Conservation (phyloP, 495 filamentous ascomycete genomes). For the Articulospora tetracladia region DNA sequence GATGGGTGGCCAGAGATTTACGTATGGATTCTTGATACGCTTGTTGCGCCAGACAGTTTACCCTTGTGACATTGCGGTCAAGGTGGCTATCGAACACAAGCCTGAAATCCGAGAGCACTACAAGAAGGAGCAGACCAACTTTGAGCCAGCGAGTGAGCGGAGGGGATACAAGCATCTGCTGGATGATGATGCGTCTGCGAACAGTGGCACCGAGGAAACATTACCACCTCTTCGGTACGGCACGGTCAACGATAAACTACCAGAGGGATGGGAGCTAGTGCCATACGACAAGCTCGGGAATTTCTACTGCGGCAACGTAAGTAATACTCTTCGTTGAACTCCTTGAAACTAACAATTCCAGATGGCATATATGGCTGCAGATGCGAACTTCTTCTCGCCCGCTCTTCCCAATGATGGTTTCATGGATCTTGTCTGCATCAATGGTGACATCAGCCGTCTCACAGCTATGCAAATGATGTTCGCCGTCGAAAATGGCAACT, state of each 20-base stretch:
- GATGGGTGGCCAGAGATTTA: conserved; percentile 86
- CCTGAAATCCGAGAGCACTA: conserved; percentile 71
- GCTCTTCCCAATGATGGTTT: conserved; percentile 80
- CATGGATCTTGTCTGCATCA: conserved; percentile 78
- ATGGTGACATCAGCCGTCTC: conserved; percentile 64
- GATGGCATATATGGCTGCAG: conserved; percentile 89
- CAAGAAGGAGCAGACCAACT: conserved; percentile 37
- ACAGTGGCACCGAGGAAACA: conserved; percentile 34
- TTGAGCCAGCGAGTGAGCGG: conserved; percentile 28
- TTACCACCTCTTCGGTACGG: conserved; percentile 77
- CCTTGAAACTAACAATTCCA: conserved; percentile 20
- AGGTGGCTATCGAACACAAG: conserved; percentile 77
- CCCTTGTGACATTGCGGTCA: conserved; percentile 84
- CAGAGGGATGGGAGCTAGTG: conserved; percentile 67
- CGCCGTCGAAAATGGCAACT: conserved; percentile 62
- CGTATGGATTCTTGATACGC: conserved; percentile 72
- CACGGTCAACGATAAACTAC: conserved; percentile 70
- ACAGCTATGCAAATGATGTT: conserved; percentile 63
- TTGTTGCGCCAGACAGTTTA: conserved; percentile 71
- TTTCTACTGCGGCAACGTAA: conserved; percentile 86
- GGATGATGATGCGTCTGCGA: conserved; percentile 27
- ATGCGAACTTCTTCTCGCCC: conserved; percentile 84
- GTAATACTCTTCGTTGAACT: conserved; percentile 4
- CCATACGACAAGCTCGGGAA: conserved; percentile 77
- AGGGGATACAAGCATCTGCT: conserved; percentile 21